A percentile compares a stretch with the other conserved stretches of the same genome.
Evolutionary conservation across 208 protist genomes (phyloP).

Genomic region (Trypanosoma congolense): DNA sequence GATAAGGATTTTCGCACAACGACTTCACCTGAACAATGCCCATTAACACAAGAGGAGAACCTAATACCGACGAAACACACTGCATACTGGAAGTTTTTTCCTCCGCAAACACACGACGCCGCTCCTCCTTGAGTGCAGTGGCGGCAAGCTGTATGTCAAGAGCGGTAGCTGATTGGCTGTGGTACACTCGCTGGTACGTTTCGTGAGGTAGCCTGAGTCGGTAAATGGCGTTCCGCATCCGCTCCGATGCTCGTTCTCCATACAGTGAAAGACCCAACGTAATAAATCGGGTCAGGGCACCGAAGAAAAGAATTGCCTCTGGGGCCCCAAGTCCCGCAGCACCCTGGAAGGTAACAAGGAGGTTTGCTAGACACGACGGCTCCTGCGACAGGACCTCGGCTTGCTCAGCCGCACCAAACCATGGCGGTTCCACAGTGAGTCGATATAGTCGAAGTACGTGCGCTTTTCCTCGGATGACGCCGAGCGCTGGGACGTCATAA

Average conservation of each 20-base stretch:
- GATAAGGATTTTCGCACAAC: slow-evolving; percentile 51
- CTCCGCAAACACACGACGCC: slow-evolving; percentile 58
- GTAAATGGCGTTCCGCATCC: slow-evolving; percentile 72
- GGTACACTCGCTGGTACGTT: slow-evolving; percentile 72
- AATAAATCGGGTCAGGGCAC: slow-evolving; percentile 44
- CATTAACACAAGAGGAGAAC: slow-evolving; percentile 58
- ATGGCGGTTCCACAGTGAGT: slow-evolving; percentile 63
- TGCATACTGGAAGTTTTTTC: slow-evolving; percentile 68
- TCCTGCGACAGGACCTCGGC: slow-evolving; percentile 6
- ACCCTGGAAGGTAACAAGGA: slow-evolving; percentile 41
- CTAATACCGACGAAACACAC: slow-evolving; percentile 59
- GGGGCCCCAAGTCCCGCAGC: slow-evolving; percentile 47
- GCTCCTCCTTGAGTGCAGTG: slow-evolving; percentile 65
- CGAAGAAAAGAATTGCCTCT: slow-evolving; percentile 44
- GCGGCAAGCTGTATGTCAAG: slow-evolving; percentile 80
- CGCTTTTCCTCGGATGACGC: background rate
- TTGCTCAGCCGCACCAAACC: slow-evolving; percentile 55
- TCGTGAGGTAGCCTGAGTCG: slow-evolving; percentile 65
- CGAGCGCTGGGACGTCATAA: slow-evolving; percentile 1
- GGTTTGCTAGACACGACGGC: slow-evolving; percentile 22
- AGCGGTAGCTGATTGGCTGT: slow-evolving; percentile 52
- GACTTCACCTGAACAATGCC: slow-evolving; percentile 55
- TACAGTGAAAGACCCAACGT: slow-evolving; percentile 77
- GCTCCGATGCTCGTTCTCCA: slow-evolving; percentile 69
- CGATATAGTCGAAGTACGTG: slow-evolving; percentile 58